Evolutionary conservation across 2,329 filamentous ascomycete genomes (phyloP).

Genomic region (Colletotrichum spaethianum): DNA sequence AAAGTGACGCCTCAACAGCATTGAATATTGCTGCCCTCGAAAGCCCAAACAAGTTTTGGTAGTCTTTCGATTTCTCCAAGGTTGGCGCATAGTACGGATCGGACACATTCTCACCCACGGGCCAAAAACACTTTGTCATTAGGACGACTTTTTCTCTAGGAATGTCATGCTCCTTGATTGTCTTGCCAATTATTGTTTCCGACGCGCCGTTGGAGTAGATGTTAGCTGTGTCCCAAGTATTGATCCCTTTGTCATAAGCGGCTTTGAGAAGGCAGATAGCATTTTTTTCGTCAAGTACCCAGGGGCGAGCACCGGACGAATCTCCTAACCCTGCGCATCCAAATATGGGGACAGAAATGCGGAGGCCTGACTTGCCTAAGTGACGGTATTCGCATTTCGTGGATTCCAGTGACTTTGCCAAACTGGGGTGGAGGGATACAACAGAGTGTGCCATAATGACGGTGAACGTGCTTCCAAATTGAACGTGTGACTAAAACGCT

Average conservation of each 20-base stretch:
- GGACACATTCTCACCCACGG: constrained; percentile 60
- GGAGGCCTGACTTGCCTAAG: constrained; percentile 73
- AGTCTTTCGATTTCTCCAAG: constrained; percentile 47
- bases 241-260: constrained; percentile 74
- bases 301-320: constrained; percentile 63
- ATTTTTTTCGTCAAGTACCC: constrained; percentile 70
- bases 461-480: neutral
- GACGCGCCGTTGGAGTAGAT: constrained; percentile 70
- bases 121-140: constrained; percentile 68
- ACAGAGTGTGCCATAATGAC: neutral
- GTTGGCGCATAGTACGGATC: constrained; percentile 44
- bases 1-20: constrained; percentile 67
- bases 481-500: neutral
- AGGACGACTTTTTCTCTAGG: constrained; percentile 70
- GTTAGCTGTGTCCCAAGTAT: constrained; percentile 71
- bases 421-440: neutral
- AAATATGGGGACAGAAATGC: constrained; percentile 73
- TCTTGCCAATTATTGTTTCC: constrained; percentile 69
- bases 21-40: constrained; percentile 76
- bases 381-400: constrained; percentile 63
- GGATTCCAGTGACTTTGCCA: constrained; percentile 46
- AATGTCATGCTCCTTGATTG: constrained; percentile 71
- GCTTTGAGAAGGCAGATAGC: constrained; percentile 73
- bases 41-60: constrained; percentile 60
- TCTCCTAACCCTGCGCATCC: constrained; percentile 75